phyloP scores from a whole-genome alignment of 2,329 filamentous ascomycete species.

The Didymellaceae sp. region DNA sequence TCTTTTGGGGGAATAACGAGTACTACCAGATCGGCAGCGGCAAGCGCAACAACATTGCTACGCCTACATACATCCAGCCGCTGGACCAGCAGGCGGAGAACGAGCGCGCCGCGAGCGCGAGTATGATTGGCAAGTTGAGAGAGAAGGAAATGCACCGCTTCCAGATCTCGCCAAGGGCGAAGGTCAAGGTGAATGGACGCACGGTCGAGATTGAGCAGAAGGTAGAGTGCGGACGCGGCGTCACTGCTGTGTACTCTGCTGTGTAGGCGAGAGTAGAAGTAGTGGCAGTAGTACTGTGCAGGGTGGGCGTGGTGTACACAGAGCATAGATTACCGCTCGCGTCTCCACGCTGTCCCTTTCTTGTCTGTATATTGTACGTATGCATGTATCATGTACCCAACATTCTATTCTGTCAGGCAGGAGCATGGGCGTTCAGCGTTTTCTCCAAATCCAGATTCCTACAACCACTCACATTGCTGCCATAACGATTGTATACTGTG shows the following conservation, averaged over 20 bases:
- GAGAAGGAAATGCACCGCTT: constrained; percentile 75
- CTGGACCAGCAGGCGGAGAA: constrained; percentile 69
- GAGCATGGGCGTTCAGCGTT: constrained; percentile 5
- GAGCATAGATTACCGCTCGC: constrained; percentile 17
- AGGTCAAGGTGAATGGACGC: constrained; percentile 71
- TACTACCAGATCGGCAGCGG: constrained; percentile 92
- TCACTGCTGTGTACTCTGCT: constrained; percentile 83
- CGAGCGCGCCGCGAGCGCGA: constrained; percentile 32
- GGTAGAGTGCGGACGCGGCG: constrained; percentile 82
- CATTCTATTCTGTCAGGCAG: too few species aligned
- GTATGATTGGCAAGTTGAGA: constrained; percentile 54
- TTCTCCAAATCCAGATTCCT: too few species aligned
- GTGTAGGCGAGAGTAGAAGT: constrained; percentile 21
- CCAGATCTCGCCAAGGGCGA: constrained; percentile 79
- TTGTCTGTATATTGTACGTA: constrained; percentile 12
- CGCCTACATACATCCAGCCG: constrained; percentile 79
- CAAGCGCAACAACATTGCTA: constrained; percentile 78
- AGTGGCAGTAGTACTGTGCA: too few species aligned
- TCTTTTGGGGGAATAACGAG: constrained; percentile 97
- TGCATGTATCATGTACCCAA: too few species aligned
- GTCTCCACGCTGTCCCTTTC: neutral
- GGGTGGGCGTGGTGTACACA: too few species aligned
- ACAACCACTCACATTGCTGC: too few species aligned
- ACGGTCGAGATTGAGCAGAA: constrained; percentile 82
- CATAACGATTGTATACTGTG: too few species aligned